Conservation (phyloP, 23 red algal genomes). For the Gracilaria gracilis region DNA sequence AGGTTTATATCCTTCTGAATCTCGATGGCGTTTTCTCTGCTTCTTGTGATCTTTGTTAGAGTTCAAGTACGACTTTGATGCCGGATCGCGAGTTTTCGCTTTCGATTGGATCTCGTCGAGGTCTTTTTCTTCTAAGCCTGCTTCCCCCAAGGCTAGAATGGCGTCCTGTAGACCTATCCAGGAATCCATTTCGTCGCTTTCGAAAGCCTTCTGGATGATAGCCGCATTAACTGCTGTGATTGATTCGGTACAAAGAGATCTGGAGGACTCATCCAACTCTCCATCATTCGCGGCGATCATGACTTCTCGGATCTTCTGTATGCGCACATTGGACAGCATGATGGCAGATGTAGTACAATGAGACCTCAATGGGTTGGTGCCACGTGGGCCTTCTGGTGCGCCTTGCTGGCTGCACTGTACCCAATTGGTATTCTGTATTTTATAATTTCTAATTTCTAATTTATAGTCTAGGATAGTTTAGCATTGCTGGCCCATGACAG, state of each 20-base stretch:
- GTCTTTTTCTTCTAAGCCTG: slow-evolving; percentile 11
- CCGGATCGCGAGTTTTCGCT: no score
- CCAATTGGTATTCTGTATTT: no score
- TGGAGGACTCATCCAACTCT: neutral
- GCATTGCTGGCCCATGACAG: no score
- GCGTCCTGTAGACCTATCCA: slow-evolving; percentile 26
- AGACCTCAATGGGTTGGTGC: no score
- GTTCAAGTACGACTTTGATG: no score
- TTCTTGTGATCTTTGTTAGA: no score
- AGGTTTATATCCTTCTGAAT: no score
- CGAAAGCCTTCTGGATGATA: neutral
- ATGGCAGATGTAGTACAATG: slow-evolving; percentile 23
- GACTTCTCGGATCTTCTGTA: neutral
- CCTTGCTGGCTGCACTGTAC: no score
- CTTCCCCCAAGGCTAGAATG: slow-evolving; percentile 16
- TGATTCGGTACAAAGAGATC: neutral
- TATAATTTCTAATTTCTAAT: no score
- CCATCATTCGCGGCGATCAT: neutral
- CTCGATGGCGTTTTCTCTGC: no score
- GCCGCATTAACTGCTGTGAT: neutral
- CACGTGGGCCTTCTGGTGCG: no score
- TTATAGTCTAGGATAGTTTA: no score
- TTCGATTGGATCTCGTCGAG: neutral
- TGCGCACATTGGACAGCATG: neutral
- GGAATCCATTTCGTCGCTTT: neutral